Conservation (phyloP, 129 eudicot genomes). For the Centrapalus pauciflorus region DNA sequence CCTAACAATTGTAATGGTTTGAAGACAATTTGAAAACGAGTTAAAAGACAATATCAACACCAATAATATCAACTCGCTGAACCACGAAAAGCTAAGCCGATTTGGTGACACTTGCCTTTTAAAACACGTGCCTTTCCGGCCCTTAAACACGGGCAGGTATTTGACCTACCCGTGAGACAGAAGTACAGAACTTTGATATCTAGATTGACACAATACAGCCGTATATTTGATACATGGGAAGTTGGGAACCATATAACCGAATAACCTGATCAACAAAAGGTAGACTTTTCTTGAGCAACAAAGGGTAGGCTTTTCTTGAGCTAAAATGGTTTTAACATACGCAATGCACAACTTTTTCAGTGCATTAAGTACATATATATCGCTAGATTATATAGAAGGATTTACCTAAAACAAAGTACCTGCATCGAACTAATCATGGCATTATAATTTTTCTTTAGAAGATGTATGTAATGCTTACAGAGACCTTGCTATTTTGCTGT, state of each 20-base stretch:
- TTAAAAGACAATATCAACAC: too few relatives aligned
- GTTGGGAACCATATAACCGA: conserved; percentile 6
- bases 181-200: too few relatives aligned
- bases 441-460: conserved; percentile 6
- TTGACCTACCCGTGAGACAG: too few relatives aligned
- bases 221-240: neutral
- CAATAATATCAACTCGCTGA: too few relatives aligned
- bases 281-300: neutral
- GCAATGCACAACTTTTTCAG: conserved; percentile 11
- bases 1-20: too few relatives aligned
- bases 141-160: too few relatives aligned
- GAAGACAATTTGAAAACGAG: too few relatives aligned
- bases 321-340: neutral
- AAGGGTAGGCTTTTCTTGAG: neutral
- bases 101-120: too few relatives aligned
- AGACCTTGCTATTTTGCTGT: conserved; percentile 24
- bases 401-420: conserved; percentile 13
- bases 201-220: conserved; percentile 1
- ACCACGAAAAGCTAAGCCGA: too few relatives aligned
- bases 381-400: conserved; percentile 4
- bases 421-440: conserved; percentile 11
- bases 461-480: conserved; percentile 5
- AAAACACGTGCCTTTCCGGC: too few relatives aligned
- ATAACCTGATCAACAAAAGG: too few relatives aligned
- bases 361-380: conserved; percentile 7